These are phyloP conservation scores for Trichosphaerium sp. DNA, from an alignment of 78 protist genomes.

Conservation along the genomic window DNA sequence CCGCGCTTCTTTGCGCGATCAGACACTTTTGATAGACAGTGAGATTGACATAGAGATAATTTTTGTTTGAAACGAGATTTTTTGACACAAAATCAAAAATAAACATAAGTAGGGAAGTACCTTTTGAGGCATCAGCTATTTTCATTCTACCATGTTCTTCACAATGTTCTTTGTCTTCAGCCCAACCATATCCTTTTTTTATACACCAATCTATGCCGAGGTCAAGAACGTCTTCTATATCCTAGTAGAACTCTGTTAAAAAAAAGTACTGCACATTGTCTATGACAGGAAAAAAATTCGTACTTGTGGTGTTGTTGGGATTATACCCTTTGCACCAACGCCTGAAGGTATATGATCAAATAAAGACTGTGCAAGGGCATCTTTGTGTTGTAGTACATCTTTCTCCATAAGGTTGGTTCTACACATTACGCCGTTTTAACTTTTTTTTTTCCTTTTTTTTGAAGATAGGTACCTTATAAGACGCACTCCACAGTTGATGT, in stretches of 20 bases:
- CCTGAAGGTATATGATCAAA: constrained; percentile 91
- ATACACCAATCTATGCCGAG: constrained; percentile 86
- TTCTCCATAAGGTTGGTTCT: constrained; percentile 73
- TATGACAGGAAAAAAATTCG: neutral
- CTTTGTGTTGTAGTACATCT: constrained; percentile 64
- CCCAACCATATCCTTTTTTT: constrained; percentile 89
- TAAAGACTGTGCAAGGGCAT: constrained; percentile 63
- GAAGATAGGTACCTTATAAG: too few species aligned
- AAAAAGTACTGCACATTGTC: neutral
- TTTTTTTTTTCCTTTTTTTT: too few species aligned
- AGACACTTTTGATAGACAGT: constrained; percentile 40
- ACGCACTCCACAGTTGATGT: constrained; percentile 97
- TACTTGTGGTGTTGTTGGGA: too few species aligned
- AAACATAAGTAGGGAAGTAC: too few species aligned
- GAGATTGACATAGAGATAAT: too few species aligned
- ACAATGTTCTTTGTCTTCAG: constrained; percentile 93
- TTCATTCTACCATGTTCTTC: constrained; percentile 89
- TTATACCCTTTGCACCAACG: constrained; percentile 82
- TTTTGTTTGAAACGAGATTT: too few species aligned
- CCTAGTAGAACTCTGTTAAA: neutral
- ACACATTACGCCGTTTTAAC: too few species aligned
- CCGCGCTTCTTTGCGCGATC: constrained; percentile 89
- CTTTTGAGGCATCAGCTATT: constrained; percentile 64
- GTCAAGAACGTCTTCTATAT: neutral
- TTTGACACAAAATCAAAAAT: too few species aligned